These are phyloP conservation scores for Dipteronia dyeriana DNA, from an alignment of 345 rosid genomes.

Conservation along the genomic window DNA sequence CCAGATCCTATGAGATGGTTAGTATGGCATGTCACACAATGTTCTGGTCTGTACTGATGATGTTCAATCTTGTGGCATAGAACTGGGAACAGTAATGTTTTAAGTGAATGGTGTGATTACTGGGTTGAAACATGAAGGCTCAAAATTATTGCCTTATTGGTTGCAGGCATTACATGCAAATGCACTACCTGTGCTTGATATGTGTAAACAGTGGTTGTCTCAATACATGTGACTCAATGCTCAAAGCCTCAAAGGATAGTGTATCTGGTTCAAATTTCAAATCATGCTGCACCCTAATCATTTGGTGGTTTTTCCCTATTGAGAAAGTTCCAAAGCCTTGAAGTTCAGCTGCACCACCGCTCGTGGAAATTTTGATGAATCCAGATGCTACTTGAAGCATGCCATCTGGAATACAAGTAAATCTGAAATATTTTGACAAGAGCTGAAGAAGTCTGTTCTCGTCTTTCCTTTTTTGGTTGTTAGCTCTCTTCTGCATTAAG, in stretches of 20 bases:
- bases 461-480: neutral
- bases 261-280: neutral
- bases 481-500: neutral
- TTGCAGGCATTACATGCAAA: conserved; percentile 89
- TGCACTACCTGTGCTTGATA: conserved; percentile 89
- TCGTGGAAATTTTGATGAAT: neutral
- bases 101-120: neutral
- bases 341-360: neutral
- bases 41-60: neutral
- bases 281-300: neutral
- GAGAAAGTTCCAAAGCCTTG: conserved; percentile 6
- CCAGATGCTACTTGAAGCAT: neutral
- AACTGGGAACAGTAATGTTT: neutral
- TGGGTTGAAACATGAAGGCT: neutral
- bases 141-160: neutral
- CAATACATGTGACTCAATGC: conserved; percentile 61
- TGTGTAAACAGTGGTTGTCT: conserved; percentile 96
- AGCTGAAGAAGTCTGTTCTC: neutral
- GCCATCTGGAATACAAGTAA: neutral
- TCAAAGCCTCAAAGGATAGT: neutral
- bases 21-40: neutral
- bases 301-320: neutral
- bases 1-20: neutral
- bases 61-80: neutral
- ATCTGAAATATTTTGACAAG: neutral